phyloP scores from a whole-genome alignment of 2,329 filamentous ascomycete genomes.

The Penicillium palitans region DNA sequence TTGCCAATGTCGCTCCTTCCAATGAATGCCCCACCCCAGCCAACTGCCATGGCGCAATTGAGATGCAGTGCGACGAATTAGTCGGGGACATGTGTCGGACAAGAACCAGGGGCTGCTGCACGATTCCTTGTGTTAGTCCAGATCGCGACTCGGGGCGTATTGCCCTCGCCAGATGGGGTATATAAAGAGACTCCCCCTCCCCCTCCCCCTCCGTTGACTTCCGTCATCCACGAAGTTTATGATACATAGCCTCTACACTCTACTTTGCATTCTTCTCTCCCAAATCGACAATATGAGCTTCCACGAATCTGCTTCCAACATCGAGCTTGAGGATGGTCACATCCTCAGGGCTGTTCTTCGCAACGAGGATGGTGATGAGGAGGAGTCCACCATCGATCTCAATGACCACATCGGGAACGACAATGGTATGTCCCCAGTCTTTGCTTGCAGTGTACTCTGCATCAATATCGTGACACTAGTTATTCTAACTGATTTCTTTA shows the following conservation, averaged over 20 bases:
- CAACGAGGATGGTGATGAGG: conserved; percentile 45
- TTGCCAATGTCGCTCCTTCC: conserved; percentile 1
- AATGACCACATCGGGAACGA: conserved; percentile 55
- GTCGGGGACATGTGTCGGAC: conserved; percentile 22
- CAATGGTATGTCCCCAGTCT: conserved; percentile 41
- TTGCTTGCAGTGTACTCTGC: no score
- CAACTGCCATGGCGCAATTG: conserved; percentile 15
- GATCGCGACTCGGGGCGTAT: background rate
- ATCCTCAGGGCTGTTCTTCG: conserved; percentile 50
- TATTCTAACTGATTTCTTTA: conserved; percentile 17
- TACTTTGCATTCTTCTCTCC: background rate
- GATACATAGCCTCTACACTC: background rate
- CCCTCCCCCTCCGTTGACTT: background rate
- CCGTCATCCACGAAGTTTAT: background rate
- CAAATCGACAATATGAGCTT: conserved; percentile 48
- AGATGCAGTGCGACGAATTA: conserved; percentile 16
- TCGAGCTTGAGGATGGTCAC: conserved; percentile 53
- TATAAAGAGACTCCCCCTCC: conserved; percentile 4
- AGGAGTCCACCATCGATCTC: conserved; percentile 52
- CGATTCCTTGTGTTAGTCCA: background rate
- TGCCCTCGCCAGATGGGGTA: background rate
- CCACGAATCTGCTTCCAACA: conserved; percentile 49
- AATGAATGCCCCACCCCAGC: conserved; percentile 6
- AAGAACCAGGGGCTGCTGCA: conserved; percentile 13
- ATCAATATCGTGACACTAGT: background rate